phyloP scores from a whole-genome alignment of 2,329 filamentous ascomycete genomes.

The Phialocephala sp. region DNA sequence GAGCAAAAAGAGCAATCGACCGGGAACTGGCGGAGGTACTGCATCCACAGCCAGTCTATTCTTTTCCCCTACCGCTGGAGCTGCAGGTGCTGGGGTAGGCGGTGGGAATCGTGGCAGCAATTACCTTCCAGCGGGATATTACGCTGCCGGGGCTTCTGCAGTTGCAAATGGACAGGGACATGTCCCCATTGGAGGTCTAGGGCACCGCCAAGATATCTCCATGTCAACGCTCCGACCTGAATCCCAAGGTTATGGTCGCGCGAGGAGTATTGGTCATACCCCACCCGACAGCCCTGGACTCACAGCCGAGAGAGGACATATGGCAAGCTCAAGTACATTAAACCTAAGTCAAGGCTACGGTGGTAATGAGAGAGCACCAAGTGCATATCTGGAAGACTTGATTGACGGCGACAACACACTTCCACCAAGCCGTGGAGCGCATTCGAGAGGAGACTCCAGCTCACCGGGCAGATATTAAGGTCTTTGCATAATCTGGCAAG shows the following conservation, averaged over 20 bases:
- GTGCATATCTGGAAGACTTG: slow-evolving; percentile 87
- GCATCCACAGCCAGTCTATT: slow-evolving; percentile 61
- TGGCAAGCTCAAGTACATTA: slow-evolving; percentile 67
- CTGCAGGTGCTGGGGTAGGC: slow-evolving; percentile 58
- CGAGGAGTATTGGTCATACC: slow-evolving; percentile 49
- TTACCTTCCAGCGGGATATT: slow-evolving; percentile 93
- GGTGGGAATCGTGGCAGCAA: slow-evolving; percentile 70
- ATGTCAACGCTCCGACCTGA: slow-evolving; percentile 60
- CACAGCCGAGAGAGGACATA: slow-evolving; percentile 36
- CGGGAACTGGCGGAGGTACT: slow-evolving; percentile 45
- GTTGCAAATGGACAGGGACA: slow-evolving; percentile 43
- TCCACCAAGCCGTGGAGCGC: slow-evolving; percentile 29
- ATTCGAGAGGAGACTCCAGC: slow-evolving; percentile 4
- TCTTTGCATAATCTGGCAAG: background rate
- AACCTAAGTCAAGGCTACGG: slow-evolving; percentile 64
- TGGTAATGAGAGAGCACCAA: slow-evolving; percentile 72
- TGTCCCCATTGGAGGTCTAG: slow-evolving; percentile 48
- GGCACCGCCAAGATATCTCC: slow-evolving; percentile 55
- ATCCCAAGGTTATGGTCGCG: slow-evolving; percentile 56
- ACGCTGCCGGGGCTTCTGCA: slow-evolving; percentile 65
- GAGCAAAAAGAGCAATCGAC: slow-evolving; percentile 43
- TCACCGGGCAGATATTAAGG: background rate
- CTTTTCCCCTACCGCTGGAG: slow-evolving; percentile 89
- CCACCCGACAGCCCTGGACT: slow-evolving; percentile 71
- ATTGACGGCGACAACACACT: slow-evolving; percentile 62